These are phyloP conservation scores for Claviceps citrina DNA, from an alignment of 2,329 filamentous ascomycete genomes.

Conservation along the genomic window DNA sequence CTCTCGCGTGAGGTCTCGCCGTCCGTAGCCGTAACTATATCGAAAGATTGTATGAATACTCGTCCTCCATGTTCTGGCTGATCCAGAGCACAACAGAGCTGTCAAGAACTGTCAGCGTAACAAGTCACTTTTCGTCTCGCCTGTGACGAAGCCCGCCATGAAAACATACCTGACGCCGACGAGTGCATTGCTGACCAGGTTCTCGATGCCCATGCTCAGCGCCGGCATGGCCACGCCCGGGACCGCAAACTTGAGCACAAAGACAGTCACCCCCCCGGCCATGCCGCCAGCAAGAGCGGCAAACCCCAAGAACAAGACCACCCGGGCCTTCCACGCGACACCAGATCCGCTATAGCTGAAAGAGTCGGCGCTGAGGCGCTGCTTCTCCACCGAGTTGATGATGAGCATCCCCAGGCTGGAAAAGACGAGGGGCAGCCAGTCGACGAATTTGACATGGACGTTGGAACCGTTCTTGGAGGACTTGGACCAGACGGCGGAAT, in stretches of 20 bases:
- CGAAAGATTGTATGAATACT: conserved; percentile 53
- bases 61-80: conserved; percentile 58
- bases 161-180: conserved; percentile 41
- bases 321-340: conserved; percentile 53
- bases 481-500: conserved; percentile 52
- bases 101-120: conserved; percentile 8
- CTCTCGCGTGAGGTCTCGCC: no score
- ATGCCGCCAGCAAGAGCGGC: conserved; percentile 50
- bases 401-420: conserved; percentile 53
- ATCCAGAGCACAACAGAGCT: conserved; percentile 52
- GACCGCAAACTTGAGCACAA: conserved; percentile 50
- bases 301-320: conserved; percentile 53
- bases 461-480: conserved; percentile 42
- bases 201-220: conserved; percentile 49
- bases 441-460: conserved; percentile 48
- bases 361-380: conserved; percentile 45
- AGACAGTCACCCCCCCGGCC: conserved; percentile 53
- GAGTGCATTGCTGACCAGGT: conserved; percentile 48
- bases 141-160: neutral
- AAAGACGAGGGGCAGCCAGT: conserved; percentile 57
- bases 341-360: conserved; percentile 47
- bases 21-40: conserved; percentile 18
- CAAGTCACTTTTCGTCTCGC: no score
- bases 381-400: conserved; percentile 56
- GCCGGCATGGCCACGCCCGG: conserved; percentile 42